Conservation (phyloP, 2,329 filamentous ascomycete species). For the Stromatinia cepivora region DNA sequence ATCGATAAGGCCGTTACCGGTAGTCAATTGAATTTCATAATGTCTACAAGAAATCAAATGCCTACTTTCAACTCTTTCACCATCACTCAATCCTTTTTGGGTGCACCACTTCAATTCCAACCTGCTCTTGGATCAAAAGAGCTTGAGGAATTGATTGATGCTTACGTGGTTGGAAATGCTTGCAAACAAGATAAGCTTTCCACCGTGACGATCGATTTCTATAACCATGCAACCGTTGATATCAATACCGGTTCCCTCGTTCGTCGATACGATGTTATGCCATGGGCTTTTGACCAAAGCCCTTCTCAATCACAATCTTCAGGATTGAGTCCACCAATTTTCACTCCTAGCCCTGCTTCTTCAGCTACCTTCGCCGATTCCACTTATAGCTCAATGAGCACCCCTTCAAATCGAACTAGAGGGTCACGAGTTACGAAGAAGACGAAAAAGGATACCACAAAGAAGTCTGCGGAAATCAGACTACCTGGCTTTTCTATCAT, state of each 20-base stretch:
- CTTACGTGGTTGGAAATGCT: slow-evolving; percentile 55
- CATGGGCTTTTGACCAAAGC: slow-evolving; percentile 44
- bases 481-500: slow-evolving; percentile 67
- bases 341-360: slow-evolving; percentile 46
- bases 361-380: slow-evolving; percentile 46
- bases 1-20: slow-evolving; percentile 6
- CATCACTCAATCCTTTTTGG: slow-evolving; percentile 58
- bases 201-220: slow-evolving; percentile 59
- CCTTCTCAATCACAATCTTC: slow-evolving; percentile 52
- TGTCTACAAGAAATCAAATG: slow-evolving; percentile 19
- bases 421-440: slow-evolving; percentile 35
- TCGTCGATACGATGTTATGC: slow-evolving; percentile 43
- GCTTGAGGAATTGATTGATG: slow-evolving; percentile 59
- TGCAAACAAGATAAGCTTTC: slow-evolving; percentile 60
- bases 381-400: slow-evolving; percentile 34
- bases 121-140: slow-evolving; percentile 63
- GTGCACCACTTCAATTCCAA: slow-evolving; percentile 62
- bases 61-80: slow-evolving; percentile 41
- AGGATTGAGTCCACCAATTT: slow-evolving; percentile 47
- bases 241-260: slow-evolving; percentile 60
- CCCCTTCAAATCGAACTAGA: slow-evolving; percentile 28
- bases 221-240: slow-evolving; percentile 57
- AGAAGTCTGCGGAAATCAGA: slow-evolving; percentile 34
- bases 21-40: slow-evolving; percentile 12
- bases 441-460: slow-evolving; percentile 35